Evolutionary conservation across 805 yeast species (phyloP).

Genomic region (Wickerhamomyces ciferrii): DNA sequence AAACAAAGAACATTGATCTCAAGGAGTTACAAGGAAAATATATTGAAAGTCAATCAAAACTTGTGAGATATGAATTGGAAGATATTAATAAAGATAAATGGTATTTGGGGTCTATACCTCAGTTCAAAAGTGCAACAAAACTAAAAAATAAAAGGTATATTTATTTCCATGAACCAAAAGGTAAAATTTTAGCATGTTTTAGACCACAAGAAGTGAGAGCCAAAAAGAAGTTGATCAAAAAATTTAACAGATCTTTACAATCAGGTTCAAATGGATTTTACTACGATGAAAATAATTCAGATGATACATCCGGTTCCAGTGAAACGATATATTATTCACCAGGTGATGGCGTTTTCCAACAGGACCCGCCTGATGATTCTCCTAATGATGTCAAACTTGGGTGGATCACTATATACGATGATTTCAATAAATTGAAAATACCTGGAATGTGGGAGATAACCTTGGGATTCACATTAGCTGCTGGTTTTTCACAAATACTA

Average conservation of each 20-base stretch:
- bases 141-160: constrained; percentile 23
- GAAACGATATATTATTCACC: constrained; percentile 23
- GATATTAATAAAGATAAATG: constrained; percentile 25
- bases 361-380: constrained; percentile 50
- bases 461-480: constrained; percentile 48
- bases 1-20: constrained; percentile 4
- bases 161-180: constrained; percentile 20
- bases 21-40: constrained; percentile 1
- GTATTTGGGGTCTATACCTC: constrained; percentile 42
- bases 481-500: constrained; percentile 34
- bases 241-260: constrained; percentile 21
- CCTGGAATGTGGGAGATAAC: constrained; percentile 50
- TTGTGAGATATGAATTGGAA: constrained; percentile 25
- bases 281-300: background rate
- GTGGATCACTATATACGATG: constrained; percentile 60
- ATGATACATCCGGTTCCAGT: background rate
- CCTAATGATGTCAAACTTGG: constrained; percentile 59
- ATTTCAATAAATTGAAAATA: constrained; percentile 22
- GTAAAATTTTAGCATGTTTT: constrained; percentile 30
- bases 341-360: constrained; percentile 49
- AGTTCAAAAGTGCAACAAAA: constrained; percentile 23
- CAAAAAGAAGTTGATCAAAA: constrained; percentile 32
- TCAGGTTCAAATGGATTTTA: background rate
- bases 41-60: constrained; percentile 5
- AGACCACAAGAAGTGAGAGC: constrained; percentile 28